Conservation (phyloP, 192 early-diverging fungal genomes). For the Jimgerdemannia flammicorona region DNA sequence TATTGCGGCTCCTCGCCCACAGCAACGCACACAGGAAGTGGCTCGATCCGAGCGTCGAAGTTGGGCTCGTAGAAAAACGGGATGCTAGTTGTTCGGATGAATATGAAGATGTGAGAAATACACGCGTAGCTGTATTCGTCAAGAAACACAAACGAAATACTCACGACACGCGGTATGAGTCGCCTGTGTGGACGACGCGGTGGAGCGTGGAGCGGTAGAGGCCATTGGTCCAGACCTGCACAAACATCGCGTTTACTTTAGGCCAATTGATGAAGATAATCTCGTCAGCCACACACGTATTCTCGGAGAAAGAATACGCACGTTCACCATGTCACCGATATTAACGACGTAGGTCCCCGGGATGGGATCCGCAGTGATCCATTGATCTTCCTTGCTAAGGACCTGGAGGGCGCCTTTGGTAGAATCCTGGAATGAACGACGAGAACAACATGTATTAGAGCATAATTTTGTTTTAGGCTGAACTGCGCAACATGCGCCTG, state of each 20-base stretch:
- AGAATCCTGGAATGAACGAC: slow-evolving; percentile 19
- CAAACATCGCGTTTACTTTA: background rate
- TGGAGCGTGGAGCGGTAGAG: slow-evolving; percentile 44
- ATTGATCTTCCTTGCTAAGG: slow-evolving; percentile 31
- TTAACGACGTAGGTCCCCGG: slow-evolving; percentile 50
- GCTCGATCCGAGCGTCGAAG: slow-evolving; percentile 45
- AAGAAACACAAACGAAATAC: background rate
- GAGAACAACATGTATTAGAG: background rate
- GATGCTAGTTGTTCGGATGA: slow-evolving; percentile 9
- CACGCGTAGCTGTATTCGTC: background rate
- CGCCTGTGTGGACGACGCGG: slow-evolving; percentile 43
- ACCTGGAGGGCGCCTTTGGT: slow-evolving; percentile 48
- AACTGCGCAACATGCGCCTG: background rate
- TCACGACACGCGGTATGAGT: slow-evolving; percentile 35
- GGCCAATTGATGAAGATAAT: too few species aligned
- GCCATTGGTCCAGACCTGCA: slow-evolving; percentile 48
- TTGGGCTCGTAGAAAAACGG: slow-evolving; percentile 52
- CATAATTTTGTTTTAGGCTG: too few species aligned
- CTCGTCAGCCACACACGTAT: background rate
- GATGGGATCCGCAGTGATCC: slow-evolving; percentile 47
- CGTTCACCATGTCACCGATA: slow-evolving; percentile 52
- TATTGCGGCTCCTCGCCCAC: slow-evolving; percentile 7
- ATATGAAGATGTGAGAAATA: too few species aligned
- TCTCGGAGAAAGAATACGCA: slow-evolving; percentile 2
- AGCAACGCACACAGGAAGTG: slow-evolving; percentile 11